Evolutionary conservation across 495 filamentous ascomycete genomes (phyloP).

Genomic region (Penicillium antarcticum): DNA sequence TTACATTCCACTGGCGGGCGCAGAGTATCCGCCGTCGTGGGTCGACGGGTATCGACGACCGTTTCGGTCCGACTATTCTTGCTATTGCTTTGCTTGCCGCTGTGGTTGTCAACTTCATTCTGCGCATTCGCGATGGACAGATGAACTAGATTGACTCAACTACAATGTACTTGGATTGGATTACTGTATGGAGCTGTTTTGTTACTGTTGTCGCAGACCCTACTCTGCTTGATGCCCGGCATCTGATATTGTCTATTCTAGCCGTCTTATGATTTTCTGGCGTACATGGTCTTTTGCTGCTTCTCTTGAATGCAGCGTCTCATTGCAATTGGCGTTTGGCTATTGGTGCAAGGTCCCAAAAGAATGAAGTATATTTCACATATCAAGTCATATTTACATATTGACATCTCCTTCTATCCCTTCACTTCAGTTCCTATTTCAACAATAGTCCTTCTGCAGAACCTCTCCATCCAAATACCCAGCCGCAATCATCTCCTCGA

Average conservation of each 20-base stretch:
- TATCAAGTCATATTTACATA: not conserved
- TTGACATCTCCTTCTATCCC: not conserved
- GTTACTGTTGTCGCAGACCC: no score
- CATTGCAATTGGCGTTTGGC: slow-evolving; percentile 3
- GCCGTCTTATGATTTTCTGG: not conserved
- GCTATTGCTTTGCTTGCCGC: slow-evolving; percentile 80
- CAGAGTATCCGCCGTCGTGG: slow-evolving; percentile 87
- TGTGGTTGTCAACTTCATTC: slow-evolving; percentile 89
- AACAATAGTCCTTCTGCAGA: not conserved
- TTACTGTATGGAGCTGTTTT: not conserved
- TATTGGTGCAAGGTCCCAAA: not conserved
- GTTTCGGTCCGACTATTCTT: slow-evolving; percentile 86
- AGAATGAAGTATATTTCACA: not conserved
- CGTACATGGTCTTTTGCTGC: not conserved
- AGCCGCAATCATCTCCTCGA: slow-evolving; percentile 15
- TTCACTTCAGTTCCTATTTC: not conserved
- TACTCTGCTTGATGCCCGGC: not conserved
- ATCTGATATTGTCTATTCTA: not conserved
- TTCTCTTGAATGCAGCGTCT: slow-evolving; percentile 1
- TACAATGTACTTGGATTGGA: not conserved
- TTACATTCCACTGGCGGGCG: slow-evolving; percentile 95
- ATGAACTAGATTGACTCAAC: slow-evolving; percentile 1
- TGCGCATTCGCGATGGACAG: slow-evolving; percentile 64
- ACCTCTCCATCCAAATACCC: slow-evolving; percentile 2
- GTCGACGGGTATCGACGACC: slow-evolving; percentile 94